Evolutionary conservation across 1,284 basidiomycete genomes (phyloP).

Genomic region (Fomitopsis pinicola): DNA sequence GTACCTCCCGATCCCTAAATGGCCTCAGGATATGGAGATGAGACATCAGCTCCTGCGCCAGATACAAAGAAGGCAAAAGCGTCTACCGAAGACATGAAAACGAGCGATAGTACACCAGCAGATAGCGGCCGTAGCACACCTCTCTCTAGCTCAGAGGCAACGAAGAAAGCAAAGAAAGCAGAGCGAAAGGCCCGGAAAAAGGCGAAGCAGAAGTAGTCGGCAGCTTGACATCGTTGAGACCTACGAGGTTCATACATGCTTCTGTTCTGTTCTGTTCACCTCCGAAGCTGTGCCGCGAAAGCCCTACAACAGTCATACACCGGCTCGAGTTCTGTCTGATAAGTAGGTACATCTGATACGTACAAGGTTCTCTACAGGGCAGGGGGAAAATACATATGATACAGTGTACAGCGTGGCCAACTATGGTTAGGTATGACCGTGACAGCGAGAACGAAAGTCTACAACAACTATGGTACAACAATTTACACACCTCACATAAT

Average conservation of each 20-base stretch:
- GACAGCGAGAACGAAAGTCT: neutral
- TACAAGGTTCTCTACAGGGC: slow-evolving; percentile 1
- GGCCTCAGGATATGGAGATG: slow-evolving; percentile 29
- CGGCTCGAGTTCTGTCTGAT: neutral
- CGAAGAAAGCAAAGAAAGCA: slow-evolving; percentile 20
- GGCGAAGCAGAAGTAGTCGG: slow-evolving; percentile 17
- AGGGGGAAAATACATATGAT: neutral
- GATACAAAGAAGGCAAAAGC: slow-evolving; percentile 16
- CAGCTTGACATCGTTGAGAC: neutral
- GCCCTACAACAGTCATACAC: slow-evolving; percentile 6
- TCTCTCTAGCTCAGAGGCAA: slow-evolving; percentile 10
- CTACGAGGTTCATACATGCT: neutral
- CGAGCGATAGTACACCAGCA: slow-evolving; percentile 7
- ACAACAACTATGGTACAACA: slow-evolving; percentile 9
- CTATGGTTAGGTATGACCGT: neutral
- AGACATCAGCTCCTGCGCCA: slow-evolving; percentile 4
- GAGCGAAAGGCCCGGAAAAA: slow-evolving; percentile 25
- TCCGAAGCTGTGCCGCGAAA: neutral
- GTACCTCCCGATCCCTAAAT: neutral
- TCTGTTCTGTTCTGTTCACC: neutral
- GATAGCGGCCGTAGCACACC: slow-evolving; percentile 17
- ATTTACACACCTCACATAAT: slow-evolving; percentile 33
- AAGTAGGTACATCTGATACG: neutral
- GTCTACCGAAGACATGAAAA: slow-evolving; percentile 10
- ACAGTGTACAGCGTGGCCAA: slow-evolving; percentile 8